Base-by-base conservation (phyloP, 176 grass and related monocot species). In the Panicum miliaceum region DNA sequence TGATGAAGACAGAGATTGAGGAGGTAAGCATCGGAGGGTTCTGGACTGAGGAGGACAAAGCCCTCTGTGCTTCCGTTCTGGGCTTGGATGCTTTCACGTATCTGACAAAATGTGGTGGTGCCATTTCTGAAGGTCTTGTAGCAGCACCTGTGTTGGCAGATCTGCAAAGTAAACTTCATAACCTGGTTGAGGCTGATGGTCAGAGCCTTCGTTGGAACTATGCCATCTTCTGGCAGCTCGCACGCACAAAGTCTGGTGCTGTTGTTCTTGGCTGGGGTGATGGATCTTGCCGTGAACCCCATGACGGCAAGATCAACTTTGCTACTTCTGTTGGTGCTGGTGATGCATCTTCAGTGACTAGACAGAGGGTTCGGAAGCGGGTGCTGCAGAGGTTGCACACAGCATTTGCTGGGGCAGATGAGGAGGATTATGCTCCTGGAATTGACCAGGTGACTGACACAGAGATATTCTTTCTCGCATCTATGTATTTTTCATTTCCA, bases 171-270 rank as follows among this genome's bases (percentile, higher is more conserved):
- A 92, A 89, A 82, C 86, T 96, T 22, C 77, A 91, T 68, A 82
- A 96, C 61, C 88, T 96, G 13, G 89, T 93, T 42, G 88, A 96
- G 80, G 52, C 81, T 15, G 81, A 88, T 16, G 48, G 79, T 76
- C 75, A 57, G 14, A 81, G 74, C 6, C 69, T 89, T 64, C 68
- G 81, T 41, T 96, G 94, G 94, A 93, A 90, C 86, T 93, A 92
- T 64, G 94, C 88, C 65, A 96, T 96, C 53, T 93, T 96, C 80
- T 96, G 94, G 94, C 94, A 96, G 79, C 79, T 96, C 34, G 91
- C 94, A 2, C 90, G 84, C 15, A 82, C 94, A 7, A 93, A 85
- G 68, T 84, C 86, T 16, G 90, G 90, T 22, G 91, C 91, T 22
- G 51, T 93, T 40, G 94, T 96, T 60, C 94, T 96, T 69, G 91